These are phyloP conservation scores for Suillus discolor DNA, from an alignment of 768 basidiomycete species.

Conservation along the genomic window DNA sequence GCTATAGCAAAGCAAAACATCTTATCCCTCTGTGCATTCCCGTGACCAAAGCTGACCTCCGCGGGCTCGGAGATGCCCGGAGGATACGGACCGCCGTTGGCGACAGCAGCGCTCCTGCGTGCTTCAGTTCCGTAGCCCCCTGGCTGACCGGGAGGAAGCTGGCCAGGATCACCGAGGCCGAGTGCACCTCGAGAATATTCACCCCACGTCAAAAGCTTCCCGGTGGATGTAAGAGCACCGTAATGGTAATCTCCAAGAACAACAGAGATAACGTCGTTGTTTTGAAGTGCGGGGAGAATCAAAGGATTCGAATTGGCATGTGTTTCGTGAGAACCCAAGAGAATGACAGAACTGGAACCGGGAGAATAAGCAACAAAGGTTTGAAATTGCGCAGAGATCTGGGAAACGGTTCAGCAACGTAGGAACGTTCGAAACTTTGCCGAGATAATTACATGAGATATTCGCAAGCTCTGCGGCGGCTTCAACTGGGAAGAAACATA, in stretches of 20 bases:
- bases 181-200: constrained; percentile 76
- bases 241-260: constrained; percentile 93
- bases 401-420: constrained; percentile 18
- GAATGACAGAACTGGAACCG: constrained; percentile 67
- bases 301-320: constrained; percentile 48
- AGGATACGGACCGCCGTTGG: constrained; percentile 22
- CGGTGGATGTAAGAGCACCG: constrained; percentile 78
- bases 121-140: constrained; percentile 56
- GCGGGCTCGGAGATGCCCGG: constrained; percentile 60
- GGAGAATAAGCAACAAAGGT: constrained; percentile 85
- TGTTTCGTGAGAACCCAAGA: constrained; percentile 64
- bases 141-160: constrained; percentile 53
- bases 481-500: constrained; percentile 43
- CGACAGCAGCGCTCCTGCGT: constrained; percentile 33
- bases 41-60: constrained; percentile 72
- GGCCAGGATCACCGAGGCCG: constrained; percentile 77
- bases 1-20: constrained; percentile 80
- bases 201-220: constrained; percentile 84
- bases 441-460: constrained; percentile 69
- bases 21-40: constrained; percentile 48
- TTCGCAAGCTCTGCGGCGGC: constrained; percentile 52
- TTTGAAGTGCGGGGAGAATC: constrained; percentile 74
- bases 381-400: constrained; percentile 85
- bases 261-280: constrained; percentile 79
- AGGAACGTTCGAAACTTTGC: not conserved